Evolutionary conservation across 805 yeast genomes (phyloP).

Genomic region (Lachancea fermentati): DNA sequence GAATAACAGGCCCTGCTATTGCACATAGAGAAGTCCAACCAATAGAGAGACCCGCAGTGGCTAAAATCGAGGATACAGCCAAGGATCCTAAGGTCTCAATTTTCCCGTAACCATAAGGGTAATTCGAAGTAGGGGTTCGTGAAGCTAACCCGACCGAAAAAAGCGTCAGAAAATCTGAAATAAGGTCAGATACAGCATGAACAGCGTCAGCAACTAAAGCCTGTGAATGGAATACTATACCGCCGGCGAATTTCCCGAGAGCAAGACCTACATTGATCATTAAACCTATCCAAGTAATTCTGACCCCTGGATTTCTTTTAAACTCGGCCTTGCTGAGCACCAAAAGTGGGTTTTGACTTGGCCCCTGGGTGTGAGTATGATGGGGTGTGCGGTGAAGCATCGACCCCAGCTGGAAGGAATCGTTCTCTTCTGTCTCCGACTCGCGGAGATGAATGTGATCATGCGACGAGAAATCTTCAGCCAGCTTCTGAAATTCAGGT

Average conservation of each 20-base stretch:
- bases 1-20: slow-evolving; percentile 61
- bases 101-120: slow-evolving; percentile 89
- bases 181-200: slow-evolving; percentile 85
- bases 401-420: slow-evolving; percentile 34
- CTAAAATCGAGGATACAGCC: slow-evolving; percentile 74
- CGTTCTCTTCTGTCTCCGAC: slow-evolving; percentile 41
- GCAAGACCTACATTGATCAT: slow-evolving; percentile 83
- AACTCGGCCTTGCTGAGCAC: slow-evolving; percentile 40
- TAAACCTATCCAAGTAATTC: slow-evolving; percentile 90
- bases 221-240: slow-evolving; percentile 88
- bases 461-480: slow-evolving; percentile 16
- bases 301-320: slow-evolving; percentile 72
- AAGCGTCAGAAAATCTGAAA: slow-evolving; percentile 83
- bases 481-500: slow-evolving; percentile 14
- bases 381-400: slow-evolving; percentile 18
- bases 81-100: slow-evolving; percentile 89
- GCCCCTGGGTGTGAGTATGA: slow-evolving; percentile 23
- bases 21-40: slow-evolving; percentile 79
- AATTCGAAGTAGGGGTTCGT: slow-evolving; percentile 50
- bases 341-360: slow-evolving; percentile 24
- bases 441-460: slow-evolving; percentile 39
- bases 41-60: slow-evolving; percentile 84
- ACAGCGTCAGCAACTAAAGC: slow-evolving; percentile 91
- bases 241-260: slow-evolving; percentile 79
- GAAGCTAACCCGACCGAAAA: slow-evolving; percentile 78